Conservation (phyloP, 768 basidiomycete species). For the Piloderma croceum region DNA sequence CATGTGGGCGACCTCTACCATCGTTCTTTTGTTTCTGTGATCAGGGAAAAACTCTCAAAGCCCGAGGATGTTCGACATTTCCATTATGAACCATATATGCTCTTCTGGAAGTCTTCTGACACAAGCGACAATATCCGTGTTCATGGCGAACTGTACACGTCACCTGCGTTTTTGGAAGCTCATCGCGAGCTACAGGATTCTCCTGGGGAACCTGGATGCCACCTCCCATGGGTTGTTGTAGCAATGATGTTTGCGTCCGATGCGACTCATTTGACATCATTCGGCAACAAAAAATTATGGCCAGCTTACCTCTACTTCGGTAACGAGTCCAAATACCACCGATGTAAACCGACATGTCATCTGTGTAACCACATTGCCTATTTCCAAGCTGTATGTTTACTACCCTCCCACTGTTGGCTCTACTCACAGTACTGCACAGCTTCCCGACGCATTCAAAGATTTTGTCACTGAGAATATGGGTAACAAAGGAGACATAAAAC, state of each 20-base stretch:
- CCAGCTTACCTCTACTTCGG: conserved; percentile 18
- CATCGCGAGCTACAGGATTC: conserved; percentile 18
- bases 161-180: conserved; percentile 16
- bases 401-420: neutral
- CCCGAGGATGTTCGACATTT: conserved; percentile 15
- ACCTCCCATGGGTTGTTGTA: conserved; percentile 9
- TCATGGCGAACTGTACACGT: conserved; percentile 20
- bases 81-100: conserved; percentile 23
- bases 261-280: conserved; percentile 16
- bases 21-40: conserved; percentile 14
- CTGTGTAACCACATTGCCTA: neutral
- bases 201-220: conserved; percentile 14
- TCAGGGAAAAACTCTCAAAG: conserved; percentile 8
- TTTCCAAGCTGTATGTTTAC: neutral
- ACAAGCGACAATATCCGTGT: conserved; percentile 12
- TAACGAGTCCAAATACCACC: conserved; percentile 14
- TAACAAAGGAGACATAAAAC: neutral
- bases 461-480: neutral
- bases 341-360: neutral
- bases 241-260: conserved; percentile 18
- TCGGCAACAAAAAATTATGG: conserved; percentile 18
- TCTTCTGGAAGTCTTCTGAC: conserved; percentile 18
- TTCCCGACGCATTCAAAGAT: neutral
- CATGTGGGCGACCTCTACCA: conserved; percentile 16
- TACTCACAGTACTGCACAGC: neutral